A percentile compares a stretch with the other conserved stretches of the same genome.
Conservation (phyloP, 2,329 filamentous ascomycete species). For the Penicillium hesseltinei region DNA sequence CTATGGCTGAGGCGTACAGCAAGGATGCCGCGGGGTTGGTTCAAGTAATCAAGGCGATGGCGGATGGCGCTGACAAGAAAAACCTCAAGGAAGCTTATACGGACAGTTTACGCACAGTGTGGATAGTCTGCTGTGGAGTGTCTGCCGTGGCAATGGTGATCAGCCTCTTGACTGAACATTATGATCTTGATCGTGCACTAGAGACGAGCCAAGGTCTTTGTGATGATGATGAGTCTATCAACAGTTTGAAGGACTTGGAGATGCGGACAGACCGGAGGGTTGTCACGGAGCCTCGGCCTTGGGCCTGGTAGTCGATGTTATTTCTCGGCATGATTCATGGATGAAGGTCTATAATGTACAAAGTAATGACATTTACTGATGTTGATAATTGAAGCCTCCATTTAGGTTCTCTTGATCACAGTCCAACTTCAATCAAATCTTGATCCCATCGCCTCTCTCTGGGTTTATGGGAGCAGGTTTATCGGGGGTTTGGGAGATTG, state of each 20-base stretch:
- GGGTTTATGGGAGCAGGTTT: too few species aligned
- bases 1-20: slow-evolving; percentile 51
- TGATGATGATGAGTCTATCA: slow-evolving; percentile 5
- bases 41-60: slow-evolving; percentile 57
- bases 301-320: slow-evolving; percentile 11
- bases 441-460: too few species aligned
- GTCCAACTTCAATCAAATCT: slow-evolving; percentile 17
- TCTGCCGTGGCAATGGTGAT: slow-evolving; percentile 51
- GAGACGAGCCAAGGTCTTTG: slow-evolving; percentile 25
- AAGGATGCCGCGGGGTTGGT: slow-evolving; percentile 60
- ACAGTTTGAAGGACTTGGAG: slow-evolving; percentile 20
- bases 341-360: slow-evolving; percentile 6
- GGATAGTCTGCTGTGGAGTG: slow-evolving; percentile 57
- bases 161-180: slow-evolving; percentile 53
- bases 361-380: slow-evolving; percentile 1
- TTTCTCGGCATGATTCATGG: background rate
- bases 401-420: background rate
- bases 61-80: slow-evolving; percentile 40
- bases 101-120: slow-evolving; percentile 55
- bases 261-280: slow-evolving; percentile 1
- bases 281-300: slow-evolving; percentile 8
- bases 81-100: slow-evolving; percentile 55
- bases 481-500: too few species aligned
- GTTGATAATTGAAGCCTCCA: slow-evolving; percentile 1
- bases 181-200: slow-evolving; percentile 45